Percentiles rank a stretch among this genome's conserved stretches.
These are phyloP conservation scores for Claviceps sp. DNA, from an alignment of 2,329 filamentous ascomycete genomes.

Conservation along the genomic window DNA sequence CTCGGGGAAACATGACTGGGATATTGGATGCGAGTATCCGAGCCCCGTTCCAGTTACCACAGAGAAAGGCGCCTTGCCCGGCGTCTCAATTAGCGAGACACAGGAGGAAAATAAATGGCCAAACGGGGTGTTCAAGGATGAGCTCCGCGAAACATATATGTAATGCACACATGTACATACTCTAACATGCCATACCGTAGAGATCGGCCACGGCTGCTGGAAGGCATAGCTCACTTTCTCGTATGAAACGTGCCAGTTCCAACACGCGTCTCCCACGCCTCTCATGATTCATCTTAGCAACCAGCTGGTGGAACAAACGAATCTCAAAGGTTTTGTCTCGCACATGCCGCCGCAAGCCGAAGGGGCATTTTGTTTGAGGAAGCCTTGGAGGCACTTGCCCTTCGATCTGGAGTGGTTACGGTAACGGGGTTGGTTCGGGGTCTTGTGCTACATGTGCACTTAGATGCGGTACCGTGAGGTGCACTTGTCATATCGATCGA, in stretches of 20 bases:
- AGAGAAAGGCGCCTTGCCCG: conserved; percentile 1
- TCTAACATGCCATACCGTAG: background rate
- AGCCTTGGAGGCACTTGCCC: background rate
- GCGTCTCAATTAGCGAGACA: conserved; percentile 8
- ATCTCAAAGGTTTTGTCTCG: conserved; percentile 4
- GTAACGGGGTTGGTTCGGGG: background rate
- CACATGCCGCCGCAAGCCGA: conserved; percentile 1
- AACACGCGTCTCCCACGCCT: background rate
- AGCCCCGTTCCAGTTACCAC: background rate
- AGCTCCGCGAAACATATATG: background rate
- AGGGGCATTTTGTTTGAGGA: background rate
- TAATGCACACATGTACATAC: background rate
- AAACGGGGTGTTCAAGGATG: background rate
- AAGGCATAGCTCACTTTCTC: background rate
- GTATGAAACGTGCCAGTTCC: background rate
- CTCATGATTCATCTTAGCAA: background rate
- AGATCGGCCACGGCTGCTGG: background rate
- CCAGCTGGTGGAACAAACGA: conserved; percentile 1
- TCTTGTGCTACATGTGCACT: conserved; percentile 5
- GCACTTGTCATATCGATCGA: conserved; percentile 3
- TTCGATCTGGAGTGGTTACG: background rate
- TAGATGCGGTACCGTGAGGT: conserved; percentile 6
- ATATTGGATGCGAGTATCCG: conserved; percentile 5
- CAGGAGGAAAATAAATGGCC: background rate
- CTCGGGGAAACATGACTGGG: background rate